Evolutionary conservation across 306 rosid genomes (phyloP), one percentile per base, ranked within the genome.

Genomic region (Purshia tridentata): DNA sequence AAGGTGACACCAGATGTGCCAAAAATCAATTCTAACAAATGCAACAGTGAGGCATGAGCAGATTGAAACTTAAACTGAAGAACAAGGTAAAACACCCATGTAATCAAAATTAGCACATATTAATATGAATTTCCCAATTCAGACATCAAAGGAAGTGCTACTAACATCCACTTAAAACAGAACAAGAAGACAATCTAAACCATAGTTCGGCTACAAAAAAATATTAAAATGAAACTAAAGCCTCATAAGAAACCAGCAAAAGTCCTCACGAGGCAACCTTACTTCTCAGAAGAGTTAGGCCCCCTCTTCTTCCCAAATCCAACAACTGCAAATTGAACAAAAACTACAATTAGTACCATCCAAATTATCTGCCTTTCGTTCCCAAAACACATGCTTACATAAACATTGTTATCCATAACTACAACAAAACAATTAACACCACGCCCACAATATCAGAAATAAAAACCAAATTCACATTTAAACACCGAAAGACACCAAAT

Each of bases 271-370:
- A 8, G 15, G 35, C 71, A 41, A 62, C 20, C 63, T 73, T 70
- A 85, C 85, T 85, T 85, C 85, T 85, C 87, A 4, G 89, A 85
- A 3, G 89, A 85, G 71, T 85, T 85, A 29, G 89, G 89, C 20
- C 89, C 89, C 69, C 89, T 74, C 89, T 85, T 85, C 89, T 85
- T 85, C 0, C 89, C 87, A 6, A 82, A 80, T 45, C 86, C 89
- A 53, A 85, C 89, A 47, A 85, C 89, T 85, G 75, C 77, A 75
- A 77, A 18, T 9, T 16, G 53, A 70, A 50, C 9, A 44, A 48
- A 56, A n/a, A 29, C 22, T 2, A 64, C 22, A 12, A 23, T 35
- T 42, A 59, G 2, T 19, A n/a, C 14, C 57, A 40, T 4, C 37
- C 23, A 55, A n/a, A 41, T 71, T 12, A 13, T 4, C 64, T 20